phyloP scores from a whole-genome alignment of 495 filamentous ascomycete genomes.

The Pyrenopolyporus hunteri region DNA sequence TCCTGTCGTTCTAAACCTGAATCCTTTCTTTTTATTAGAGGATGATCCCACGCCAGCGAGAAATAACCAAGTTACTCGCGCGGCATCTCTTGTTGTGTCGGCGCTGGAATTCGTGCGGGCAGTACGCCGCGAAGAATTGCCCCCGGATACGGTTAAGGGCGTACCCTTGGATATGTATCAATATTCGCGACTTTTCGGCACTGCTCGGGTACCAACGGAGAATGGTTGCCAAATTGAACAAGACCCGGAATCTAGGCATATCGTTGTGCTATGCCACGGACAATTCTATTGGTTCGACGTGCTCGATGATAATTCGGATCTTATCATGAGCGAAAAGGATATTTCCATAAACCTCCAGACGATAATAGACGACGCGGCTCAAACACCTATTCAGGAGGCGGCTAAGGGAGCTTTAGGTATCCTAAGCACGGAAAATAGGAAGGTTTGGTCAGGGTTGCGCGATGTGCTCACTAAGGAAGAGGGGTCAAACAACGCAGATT shows the following conservation, averaged over 20 bases:
- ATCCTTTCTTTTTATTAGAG: conserved; percentile 96
- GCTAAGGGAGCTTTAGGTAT: conserved; percentile 94
- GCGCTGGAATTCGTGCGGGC: conserved; percentile 92
- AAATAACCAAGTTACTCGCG: conserved; percentile 94
- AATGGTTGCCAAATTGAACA: conserved; percentile 96
- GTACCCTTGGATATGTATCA: conserved; percentile 96
- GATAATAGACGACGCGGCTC: conserved; percentile 85
- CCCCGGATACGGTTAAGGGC: conserved; percentile 83
- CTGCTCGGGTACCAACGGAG: conserved; percentile 91
- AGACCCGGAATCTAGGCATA: conserved; percentile 84
- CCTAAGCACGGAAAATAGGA: conserved; percentile 93
- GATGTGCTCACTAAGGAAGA: conserved; percentile 88
- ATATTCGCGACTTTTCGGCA: conserved; percentile 94
- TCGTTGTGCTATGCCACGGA: conserved; percentile 92
- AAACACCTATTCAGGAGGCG: conserved; percentile 89
- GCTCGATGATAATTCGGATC: conserved; percentile 87
- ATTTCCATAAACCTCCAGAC: conserved; percentile 90
- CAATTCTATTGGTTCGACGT: conserved; percentile 99
- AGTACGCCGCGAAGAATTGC: conserved; percentile 89
- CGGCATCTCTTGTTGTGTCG: conserved; percentile 89
- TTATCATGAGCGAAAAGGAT: conserved; percentile 98
- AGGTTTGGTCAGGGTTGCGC: conserved; percentile 89
- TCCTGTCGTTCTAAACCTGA: conserved; percentile 94
- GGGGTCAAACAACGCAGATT: conserved; percentile 92
- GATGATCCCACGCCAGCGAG: conserved; percentile 96